Percentiles rank a stretch among this genome's conserved stretches.
phyloP scores from a whole-genome alignment of 768 basidiomycete genomes.

The Phylloporus sp. region DNA sequence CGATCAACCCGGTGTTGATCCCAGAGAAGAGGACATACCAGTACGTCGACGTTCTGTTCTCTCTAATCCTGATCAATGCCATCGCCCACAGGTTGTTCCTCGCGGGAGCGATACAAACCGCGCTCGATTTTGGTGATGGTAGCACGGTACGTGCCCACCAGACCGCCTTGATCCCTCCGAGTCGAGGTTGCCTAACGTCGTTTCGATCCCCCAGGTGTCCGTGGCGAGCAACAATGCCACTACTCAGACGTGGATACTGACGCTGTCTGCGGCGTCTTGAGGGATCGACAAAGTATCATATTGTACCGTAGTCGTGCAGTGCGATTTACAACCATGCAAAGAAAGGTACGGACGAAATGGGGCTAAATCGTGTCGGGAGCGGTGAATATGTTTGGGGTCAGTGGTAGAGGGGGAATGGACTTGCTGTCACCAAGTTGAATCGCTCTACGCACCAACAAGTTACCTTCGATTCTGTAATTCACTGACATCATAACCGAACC shows the following conservation, averaged over 20 bases:
- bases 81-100: neutral
- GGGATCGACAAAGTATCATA: no score
- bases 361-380: no score
- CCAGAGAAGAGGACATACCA: neutral
- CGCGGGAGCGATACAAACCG: neutral
- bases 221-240: neutral
- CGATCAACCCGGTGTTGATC: neutral
- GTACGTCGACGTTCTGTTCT: neutral
- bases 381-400: no score
- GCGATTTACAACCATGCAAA: no score
- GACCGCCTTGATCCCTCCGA: neutral
- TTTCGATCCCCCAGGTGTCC: no score
- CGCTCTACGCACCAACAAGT: no score
- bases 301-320: no score
- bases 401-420: no score
- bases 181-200: neutral
- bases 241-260: neutral
- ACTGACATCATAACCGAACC: no score
- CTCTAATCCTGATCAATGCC: neutral
- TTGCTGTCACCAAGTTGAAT: no score
- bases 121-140: neutral
- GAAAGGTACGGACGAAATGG: no score
- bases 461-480: no score
- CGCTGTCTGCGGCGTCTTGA: neutral
- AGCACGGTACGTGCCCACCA: neutral